A percentile compares a stretch with the other conserved stretches of the same genome.
phyloP scores from a whole-genome alignment of 2,329 filamentous ascomycete species.

The Colletotrichum sp. region DNA sequence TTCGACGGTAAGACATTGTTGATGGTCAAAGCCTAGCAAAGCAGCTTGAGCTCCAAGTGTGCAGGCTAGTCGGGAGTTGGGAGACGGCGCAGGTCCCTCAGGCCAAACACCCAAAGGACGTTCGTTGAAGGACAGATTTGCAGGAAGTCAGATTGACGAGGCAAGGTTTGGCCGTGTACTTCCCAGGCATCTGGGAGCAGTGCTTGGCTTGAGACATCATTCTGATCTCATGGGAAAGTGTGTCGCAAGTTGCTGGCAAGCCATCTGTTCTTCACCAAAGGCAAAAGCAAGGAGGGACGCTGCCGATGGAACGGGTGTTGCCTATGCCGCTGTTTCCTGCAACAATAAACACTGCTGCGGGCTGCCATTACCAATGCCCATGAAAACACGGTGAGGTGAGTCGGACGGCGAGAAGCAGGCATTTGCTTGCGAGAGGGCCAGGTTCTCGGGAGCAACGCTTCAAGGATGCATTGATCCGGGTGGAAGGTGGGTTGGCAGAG shows the following conservation, averaged over 20 bases:
- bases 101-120: neutral
- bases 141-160: neutral
- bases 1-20: neutral
- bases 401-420: neutral
- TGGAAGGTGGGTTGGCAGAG: neutral
- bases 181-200: neutral
- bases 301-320: neutral
- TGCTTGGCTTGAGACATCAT: slow-evolving; percentile 15
- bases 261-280: neutral
- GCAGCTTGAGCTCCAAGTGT: neutral
- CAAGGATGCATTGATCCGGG: neutral
- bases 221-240: neutral
- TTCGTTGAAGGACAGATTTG: neutral
- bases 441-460: neutral
- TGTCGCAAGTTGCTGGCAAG: neutral
- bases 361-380: neutral
- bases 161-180: neutral
- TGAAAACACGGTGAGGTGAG: neutral
- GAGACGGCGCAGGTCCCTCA: neutral
- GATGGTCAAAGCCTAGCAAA: neutral
- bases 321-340: slow-evolving; percentile 6
- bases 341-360: neutral
- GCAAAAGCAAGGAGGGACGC: slow-evolving; percentile 5
- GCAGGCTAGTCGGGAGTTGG: neutral
- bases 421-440: neutral